A percentile compares a stretch with the other conserved stretches of the same genome.
Evolutionary conservation across 1,139 yeast species (phyloP).

Genomic region (Suhomyces wounanorum): DNA sequence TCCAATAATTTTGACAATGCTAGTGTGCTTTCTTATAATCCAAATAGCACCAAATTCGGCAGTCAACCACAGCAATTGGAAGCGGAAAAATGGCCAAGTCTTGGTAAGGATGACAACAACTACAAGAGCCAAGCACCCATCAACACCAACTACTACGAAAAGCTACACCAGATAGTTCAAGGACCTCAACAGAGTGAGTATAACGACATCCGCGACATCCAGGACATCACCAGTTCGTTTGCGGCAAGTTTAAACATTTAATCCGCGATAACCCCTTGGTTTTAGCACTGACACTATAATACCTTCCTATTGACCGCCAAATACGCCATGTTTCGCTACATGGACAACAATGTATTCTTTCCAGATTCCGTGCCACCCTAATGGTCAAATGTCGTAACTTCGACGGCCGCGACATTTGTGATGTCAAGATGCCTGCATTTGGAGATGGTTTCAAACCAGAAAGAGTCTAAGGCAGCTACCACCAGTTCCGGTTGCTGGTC

Average conservation of each 20-base stretch:
- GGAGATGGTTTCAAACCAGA: constrained; percentile 1
- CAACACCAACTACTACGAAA: constrained; percentile 47
- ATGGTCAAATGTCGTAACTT: not conserved
- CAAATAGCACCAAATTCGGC: not conserved
- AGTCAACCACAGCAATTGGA: constrained; percentile 2
- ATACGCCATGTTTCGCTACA: not conserved
- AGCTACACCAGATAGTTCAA: constrained; percentile 27
- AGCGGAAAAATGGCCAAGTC: constrained; percentile 39
- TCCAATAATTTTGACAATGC: constrained; percentile 47
- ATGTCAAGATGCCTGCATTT: not conserved
- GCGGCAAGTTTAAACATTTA: constrained; percentile 38
- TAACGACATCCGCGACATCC: constrained; percentile 34
- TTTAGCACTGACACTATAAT: not conserved
- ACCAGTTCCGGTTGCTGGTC: not conserved
- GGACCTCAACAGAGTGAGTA: constrained; percentile 26
- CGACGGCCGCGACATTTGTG: not conserved
- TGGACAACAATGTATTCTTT: not conserved
- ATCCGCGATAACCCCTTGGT: not conserved
- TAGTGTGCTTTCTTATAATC: constrained; percentile 48
- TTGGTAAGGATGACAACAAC: constrained; percentile 23
- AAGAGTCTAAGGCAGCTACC: constrained; percentile 4
- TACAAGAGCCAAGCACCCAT: constrained; percentile 25
- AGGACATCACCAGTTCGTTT: constrained; percentile 48
- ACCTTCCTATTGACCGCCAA: not conserved
- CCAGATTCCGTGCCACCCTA: not conserved